Evolutionary conservation across 1,284 basidiomycete genomes (phyloP).

Genomic region (Peniophora sp.): DNA sequence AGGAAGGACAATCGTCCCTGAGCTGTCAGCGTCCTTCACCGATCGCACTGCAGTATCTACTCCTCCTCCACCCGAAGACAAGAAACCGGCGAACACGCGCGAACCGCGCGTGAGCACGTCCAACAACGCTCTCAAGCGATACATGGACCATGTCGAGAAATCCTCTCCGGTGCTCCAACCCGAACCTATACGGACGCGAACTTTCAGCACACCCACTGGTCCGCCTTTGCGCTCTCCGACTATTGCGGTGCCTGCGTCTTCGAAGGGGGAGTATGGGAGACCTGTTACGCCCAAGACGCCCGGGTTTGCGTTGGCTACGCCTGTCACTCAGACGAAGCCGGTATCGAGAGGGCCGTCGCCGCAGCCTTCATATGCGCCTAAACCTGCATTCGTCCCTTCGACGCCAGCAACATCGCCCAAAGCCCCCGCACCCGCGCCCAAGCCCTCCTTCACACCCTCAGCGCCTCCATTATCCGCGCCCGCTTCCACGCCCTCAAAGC

Average conservation of each 20-base stretch:
- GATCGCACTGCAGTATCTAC: not conserved
- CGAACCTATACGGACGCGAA: slow-evolving; percentile 22
- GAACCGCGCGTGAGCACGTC: slow-evolving; percentile 27
- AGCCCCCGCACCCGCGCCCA: slow-evolving; percentile 13
- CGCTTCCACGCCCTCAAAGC: too few species aligned
- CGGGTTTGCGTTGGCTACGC: too few species aligned
- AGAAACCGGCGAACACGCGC: slow-evolving; percentile 12
- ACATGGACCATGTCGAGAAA: slow-evolving; percentile 26
- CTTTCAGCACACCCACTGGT: slow-evolving; percentile 23
- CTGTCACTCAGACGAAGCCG: not conserved
- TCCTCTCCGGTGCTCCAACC: slow-evolving; percentile 2
- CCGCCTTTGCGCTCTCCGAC: slow-evolving; percentile 5
- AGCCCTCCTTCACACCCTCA: slow-evolving; percentile 16
- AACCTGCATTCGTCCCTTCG: slow-evolving; percentile 1
- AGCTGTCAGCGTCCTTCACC: slow-evolving; percentile 11
- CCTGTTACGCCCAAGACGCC: not conserved
- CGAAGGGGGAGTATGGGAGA: slow-evolving; percentile 6
- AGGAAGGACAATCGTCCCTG: slow-evolving; percentile 6
- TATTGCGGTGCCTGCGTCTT: slow-evolving; percentile 12
- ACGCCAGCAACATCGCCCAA: slow-evolving; percentile 1
- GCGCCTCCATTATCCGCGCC: slow-evolving; percentile 9
- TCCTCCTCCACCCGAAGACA: not conserved
- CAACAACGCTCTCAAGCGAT: slow-evolving; percentile 22
- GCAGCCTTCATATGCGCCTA: slow-evolving; percentile 1
- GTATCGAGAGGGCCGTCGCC: not conserved